Evolutionary conservation across 2,329 filamentous ascomycete species (phyloP).

Genomic region (Chaetomium sp.): DNA sequence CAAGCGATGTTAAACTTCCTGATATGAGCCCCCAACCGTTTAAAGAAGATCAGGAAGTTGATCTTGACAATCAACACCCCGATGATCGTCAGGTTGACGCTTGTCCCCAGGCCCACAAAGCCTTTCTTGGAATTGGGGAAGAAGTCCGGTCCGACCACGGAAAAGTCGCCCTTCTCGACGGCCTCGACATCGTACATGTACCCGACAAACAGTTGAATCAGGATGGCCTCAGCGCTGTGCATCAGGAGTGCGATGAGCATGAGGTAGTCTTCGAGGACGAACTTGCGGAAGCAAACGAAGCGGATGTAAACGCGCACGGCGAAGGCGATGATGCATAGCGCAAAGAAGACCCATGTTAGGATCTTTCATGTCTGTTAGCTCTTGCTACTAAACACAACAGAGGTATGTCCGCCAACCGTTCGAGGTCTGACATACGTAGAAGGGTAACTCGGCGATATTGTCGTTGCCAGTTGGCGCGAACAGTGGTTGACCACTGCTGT

Average conservation of each 20-base stretch:
- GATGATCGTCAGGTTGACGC: neutral
- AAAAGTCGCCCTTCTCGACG: neutral
- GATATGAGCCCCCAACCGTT: conserved; percentile 8
- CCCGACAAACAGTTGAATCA: conserved; percentile 4
- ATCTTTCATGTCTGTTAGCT: neutral
- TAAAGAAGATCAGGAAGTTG: conserved; percentile 18
- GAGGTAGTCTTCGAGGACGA: conserved; percentile 19
- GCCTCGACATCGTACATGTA: conserved; percentile 5
- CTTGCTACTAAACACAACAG: neutral
- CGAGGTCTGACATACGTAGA: neutral
- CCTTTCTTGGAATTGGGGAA: neutral
- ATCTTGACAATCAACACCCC: conserved; percentile 8
- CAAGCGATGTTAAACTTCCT: conserved; percentile 11
- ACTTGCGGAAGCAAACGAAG: conserved; percentile 15
- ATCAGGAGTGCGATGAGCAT: conserved; percentile 18
- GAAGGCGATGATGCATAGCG: conserved; percentile 4
- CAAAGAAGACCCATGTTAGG: conserved; percentile 4
- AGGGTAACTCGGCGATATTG: neutral
- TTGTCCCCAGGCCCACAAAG: neutral
- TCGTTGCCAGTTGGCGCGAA: neutral
- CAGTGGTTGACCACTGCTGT: neutral
- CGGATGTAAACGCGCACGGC: conserved; percentile 11
- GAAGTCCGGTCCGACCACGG: neutral
- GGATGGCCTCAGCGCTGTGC: neutral
- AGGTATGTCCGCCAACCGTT: neutral